Base-by-base conservation (phyloP, 2,329 filamentous ascomycete species). In the Westerdykella aurantiaca region DNA sequence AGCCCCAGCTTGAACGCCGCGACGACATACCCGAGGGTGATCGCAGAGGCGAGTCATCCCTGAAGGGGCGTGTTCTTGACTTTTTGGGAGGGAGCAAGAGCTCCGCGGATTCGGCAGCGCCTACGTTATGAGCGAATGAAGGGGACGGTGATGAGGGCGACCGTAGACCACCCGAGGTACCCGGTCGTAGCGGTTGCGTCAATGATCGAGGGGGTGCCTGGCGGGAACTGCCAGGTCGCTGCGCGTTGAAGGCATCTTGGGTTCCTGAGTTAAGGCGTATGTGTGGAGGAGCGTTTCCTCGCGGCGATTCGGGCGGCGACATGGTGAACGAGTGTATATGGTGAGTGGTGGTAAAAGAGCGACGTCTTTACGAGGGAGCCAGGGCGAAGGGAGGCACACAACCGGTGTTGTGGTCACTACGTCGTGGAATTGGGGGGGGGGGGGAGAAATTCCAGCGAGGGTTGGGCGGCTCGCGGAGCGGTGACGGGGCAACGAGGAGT, bases 1-100 rank as follows among this genome's bases (percentile, higher is more conserved):
- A 83, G 53, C 77, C 80, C 76, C 80, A 83, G 63, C 82, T 86
- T 25, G 81, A 81, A 46, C 81, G 70, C 51, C 80, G 71, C 37
- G 80, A 84, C 11, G 78, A 81, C 58, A 74, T 71, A 39, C 63
- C 70, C 35, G 75, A 77, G 1, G 75, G 74, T 23, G 77, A 77
- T n/a, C 69, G 60, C 46, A 70, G 63, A 18, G 63, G 72, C 23
- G 71, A 73, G 31, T 75, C 71, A 53, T 80, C 78, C 47, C 75
- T 68, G 48, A 74, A 77, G 25, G 73, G 69, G 37, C 72, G 68
- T 44, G 73, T 68, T 37, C 69, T 69, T 34, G 74, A 72, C 41
- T 67, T 74, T 54, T 58, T 69, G 33, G 70, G 78, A 46, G 71
- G 75, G 42, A 75, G 68, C 48, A 76, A 65, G 53, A 70, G 71